Evolutionary conservation across 2,329 filamentous ascomycete species (phyloP), one percentile per base, ranked within the genome.

Genomic region (Aspergillus sp.): DNA sequence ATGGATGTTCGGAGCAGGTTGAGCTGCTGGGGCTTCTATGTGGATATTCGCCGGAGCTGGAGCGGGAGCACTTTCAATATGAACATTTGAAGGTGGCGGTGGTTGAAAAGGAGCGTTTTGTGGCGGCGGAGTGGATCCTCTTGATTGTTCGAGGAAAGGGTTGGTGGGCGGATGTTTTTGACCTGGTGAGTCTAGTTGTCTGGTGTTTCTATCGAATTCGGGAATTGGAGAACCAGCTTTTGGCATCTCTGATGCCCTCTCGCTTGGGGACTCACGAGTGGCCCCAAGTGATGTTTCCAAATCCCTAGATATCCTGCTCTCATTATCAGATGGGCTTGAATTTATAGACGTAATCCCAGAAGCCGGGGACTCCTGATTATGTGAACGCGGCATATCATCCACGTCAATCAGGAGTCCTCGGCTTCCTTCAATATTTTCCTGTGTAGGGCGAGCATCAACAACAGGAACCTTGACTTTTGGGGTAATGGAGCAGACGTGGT

Each of bases 401-500:
- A 66, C 53, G 45, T 65, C 64, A n/a, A 63, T 58, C 41, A 72
- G 48, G 2, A 63, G 47, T 9, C 45, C 52, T 13, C 39, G 56
- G 3, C 42, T 42, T 3, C 53, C 52, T 15, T 55, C 34, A 5
- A 20, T n/a, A 12, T 34, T n/a, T 13, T 30, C 15, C 4, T 30
- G 9, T 32, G 49, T 17, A 30, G 49, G 18, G 22, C 42, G 38
- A 11, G 44, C 32, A 50, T 53, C 52, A 55, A 57, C 30, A 57
- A 62, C 53, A 48, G 59, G 54, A n/a, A 63, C 55, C 32, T 60
- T 59, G 18, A 61, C 61, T 12, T 62, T 60, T 2, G 69, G 66
- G 1, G 73, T 75, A 17, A 75, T 67, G 0, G 72, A 75, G 52
- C 76, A 78, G 17, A 73, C 64, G 60, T 80, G 78, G 48, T 77